A percentile compares a stretch with the other conserved stretches of the same genome.
Evolutionary conservation across 345 rosid species (phyloP).

Genomic region (Mangifera indica): DNA sequence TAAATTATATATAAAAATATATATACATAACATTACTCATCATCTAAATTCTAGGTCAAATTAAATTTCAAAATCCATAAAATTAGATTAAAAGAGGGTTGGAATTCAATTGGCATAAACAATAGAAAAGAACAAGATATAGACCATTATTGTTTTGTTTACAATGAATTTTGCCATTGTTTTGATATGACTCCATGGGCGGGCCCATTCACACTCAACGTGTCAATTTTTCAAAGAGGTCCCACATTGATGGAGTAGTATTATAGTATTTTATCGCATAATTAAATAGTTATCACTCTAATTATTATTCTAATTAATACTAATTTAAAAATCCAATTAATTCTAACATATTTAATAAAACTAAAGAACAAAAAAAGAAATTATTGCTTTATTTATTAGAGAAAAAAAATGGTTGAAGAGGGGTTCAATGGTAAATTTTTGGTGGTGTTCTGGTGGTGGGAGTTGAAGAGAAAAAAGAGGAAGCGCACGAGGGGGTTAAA

Average conservation of each 20-base stretch:
- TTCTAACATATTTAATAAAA: too few species aligned
- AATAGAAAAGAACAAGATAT: not conserved
- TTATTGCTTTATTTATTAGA: not conserved
- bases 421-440: conserved; percentile 1
- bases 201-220: not conserved
- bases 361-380: not conserved
- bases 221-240: not conserved
- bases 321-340: too few species aligned
- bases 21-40: too few species aligned
- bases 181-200: not conserved
- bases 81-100: too few species aligned
- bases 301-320: too few species aligned
- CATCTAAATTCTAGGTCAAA: too few species aligned
- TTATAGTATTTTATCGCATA: too few species aligned
- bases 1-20: too few species aligned
- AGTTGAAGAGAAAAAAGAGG: not conserved
- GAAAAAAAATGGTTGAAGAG: not conserved
- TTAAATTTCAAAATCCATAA: too few species aligned
- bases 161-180: not conserved
- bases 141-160: not conserved
- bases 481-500: conserved; percentile 16
- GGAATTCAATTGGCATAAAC: too few species aligned
- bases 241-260: conserved; percentile 7
- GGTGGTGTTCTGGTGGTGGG: not conserved
- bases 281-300: too few species aligned